phyloP scores from a whole-genome alignment of 108 stramenopile genomes.

The Chaetoceros tenuissimus region DNA sequence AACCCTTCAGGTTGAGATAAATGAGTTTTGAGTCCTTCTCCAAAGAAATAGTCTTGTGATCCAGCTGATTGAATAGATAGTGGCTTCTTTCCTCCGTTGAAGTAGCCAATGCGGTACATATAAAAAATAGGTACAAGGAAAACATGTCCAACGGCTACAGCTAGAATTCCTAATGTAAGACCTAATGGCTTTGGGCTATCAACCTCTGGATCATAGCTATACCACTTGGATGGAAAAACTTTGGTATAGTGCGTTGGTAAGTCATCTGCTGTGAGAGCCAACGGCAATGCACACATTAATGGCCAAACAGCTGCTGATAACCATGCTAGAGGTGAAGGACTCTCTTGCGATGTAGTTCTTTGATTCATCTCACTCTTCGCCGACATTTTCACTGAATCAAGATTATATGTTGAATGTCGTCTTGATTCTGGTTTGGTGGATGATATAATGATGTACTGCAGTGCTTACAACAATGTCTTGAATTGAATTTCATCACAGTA shows the following conservation, averaged over 20 bases:
- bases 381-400: too few relatives aligned
- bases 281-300: slow-evolving; percentile 53
- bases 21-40: slow-evolving; percentile 65
- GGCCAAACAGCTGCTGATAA: slow-evolving; percentile 69
- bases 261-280: slow-evolving; percentile 32
- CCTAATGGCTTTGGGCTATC: slow-evolving; percentile 63
- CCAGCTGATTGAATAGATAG: slow-evolving; percentile 68
- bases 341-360: too few relatives aligned
- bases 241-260: slow-evolving; percentile 29
- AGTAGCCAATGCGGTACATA: slow-evolving; percentile 34
- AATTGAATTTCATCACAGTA: too few relatives aligned
- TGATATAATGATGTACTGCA: too few relatives aligned
- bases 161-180: slow-evolving; percentile 61
- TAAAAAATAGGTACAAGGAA: slow-evolving; percentile 61
- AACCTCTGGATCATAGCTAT: slow-evolving; percentile 20
- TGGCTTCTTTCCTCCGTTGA: slow-evolving; percentile 26
- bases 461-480: too few relatives aligned
- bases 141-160: slow-evolving; percentile 76
- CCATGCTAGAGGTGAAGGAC: slow-evolving; percentile 50
- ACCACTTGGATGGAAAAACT: slow-evolving; percentile 60
- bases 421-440: too few relatives aligned
- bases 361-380: too few relatives aligned
- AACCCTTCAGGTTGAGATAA: slow-evolving; percentile 88
- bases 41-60: slow-evolving; percentile 55
- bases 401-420: too few relatives aligned